Percentiles rank a stretch among this genome's conserved stretches.
Evolutionary conservation across 1,139 yeast species (phyloP).

Genomic region (Diutina mesorugosa): DNA sequence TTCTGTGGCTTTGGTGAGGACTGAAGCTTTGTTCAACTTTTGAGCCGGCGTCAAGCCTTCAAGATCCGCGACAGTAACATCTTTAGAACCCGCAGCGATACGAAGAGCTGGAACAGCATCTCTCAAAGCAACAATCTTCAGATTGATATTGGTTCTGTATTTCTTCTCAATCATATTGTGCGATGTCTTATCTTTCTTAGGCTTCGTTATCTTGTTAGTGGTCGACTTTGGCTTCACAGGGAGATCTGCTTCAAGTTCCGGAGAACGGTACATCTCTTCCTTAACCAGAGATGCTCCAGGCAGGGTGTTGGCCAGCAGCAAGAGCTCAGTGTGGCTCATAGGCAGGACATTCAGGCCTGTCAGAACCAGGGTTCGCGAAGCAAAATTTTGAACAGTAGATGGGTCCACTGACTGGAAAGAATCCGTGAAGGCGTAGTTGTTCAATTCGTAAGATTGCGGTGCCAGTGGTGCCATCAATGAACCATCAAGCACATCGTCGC

Average conservation of each 20-base stretch:
- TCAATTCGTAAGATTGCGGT: not conserved
- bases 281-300: not conserved
- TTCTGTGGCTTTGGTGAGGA: slow-evolving; percentile 80
- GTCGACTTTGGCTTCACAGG: not conserved
- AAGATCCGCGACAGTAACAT: slow-evolving; percentile 34
- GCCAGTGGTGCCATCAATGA: not conserved
- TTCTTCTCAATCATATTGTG: slow-evolving; percentile 62
- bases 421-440: not conserved
- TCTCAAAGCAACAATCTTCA: slow-evolving; percentile 44
- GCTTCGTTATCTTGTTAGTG: not conserved
- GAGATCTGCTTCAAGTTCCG: not conserved
- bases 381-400: not conserved
- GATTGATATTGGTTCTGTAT: slow-evolving; percentile 60
- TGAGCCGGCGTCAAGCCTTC: slow-evolving; percentile 86
- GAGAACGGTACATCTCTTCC: not conserved
- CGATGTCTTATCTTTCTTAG: slow-evolving; percentile 10
- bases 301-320: slow-evolving; percentile 2
- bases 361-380: not conserved
- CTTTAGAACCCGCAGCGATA: slow-evolving; percentile 29
- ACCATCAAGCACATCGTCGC: not conserved
- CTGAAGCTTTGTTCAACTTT: slow-evolving; percentile 80
- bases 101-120: slow-evolving; percentile 64
- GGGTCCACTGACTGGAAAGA: not conserved
- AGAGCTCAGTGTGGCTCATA: not conserved
- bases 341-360: not conserved